Conservation (phyloP, 2,329 filamentous ascomycete genomes). For the Hyphodiscus sp. region DNA sequence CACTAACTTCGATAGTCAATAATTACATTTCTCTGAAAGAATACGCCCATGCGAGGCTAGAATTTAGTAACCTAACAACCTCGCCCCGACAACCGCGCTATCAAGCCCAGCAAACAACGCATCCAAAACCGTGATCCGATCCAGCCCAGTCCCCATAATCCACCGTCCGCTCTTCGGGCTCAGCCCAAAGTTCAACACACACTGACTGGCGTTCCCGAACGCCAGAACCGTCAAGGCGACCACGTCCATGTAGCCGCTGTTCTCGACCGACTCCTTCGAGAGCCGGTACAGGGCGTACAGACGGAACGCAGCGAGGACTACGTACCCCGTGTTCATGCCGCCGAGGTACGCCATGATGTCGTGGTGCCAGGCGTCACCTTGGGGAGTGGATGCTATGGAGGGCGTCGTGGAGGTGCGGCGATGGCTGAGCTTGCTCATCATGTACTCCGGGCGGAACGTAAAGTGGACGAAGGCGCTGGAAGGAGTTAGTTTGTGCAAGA, state of each 20-base stretch:
- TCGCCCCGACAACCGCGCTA: not conserved
- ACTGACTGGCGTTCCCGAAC: slow-evolving; percentile 4
- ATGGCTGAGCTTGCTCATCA: not conserved
- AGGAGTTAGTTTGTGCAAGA: not conserved
- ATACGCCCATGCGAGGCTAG: too few species aligned
- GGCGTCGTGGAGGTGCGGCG: not conserved
- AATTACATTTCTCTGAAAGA: too few species aligned
- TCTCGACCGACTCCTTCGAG: not conserved
- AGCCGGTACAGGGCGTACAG: not conserved
- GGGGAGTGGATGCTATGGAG: not conserved
- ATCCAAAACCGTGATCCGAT: slow-evolving; percentile 6
- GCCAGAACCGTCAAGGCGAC: slow-evolving; percentile 4
- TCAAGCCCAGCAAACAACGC: slow-evolving; percentile 1
- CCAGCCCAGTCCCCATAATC: not conserved
- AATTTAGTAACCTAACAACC: not conserved
- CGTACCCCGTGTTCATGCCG: slow-evolving; percentile 1
- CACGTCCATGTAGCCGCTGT: not conserved
- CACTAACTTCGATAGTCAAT: too few species aligned
- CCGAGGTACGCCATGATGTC: slow-evolving; percentile 2
- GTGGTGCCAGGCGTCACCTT: slow-evolving; percentile 1
- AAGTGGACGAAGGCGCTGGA: slow-evolving; percentile 4
- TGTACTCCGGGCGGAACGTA: slow-evolving; percentile 1
- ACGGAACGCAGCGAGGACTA: not conserved
- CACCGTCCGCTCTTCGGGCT: not conserved
- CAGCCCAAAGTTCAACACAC: not conserved